Evolutionary conservation across 2,329 filamentous ascomycete species (phyloP).

Genomic region (Fusarium circinatum): DNA sequence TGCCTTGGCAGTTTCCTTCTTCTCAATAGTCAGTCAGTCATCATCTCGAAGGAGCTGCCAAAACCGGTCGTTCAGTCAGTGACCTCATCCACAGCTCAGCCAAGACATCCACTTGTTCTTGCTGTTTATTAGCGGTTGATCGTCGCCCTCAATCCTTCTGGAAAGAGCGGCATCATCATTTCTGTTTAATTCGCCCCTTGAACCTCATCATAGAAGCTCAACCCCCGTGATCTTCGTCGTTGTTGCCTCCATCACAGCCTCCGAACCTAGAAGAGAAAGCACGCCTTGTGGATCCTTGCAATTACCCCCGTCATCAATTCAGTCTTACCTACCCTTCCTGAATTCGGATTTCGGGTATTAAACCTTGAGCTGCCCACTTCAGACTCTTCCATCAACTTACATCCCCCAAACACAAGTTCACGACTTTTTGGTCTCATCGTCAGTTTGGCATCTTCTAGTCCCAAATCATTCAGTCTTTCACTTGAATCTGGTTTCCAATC

Average conservation of each 20-base stretch:
- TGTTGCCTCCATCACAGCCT: slow-evolving; percentile 1
- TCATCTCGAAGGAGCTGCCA: background rate
- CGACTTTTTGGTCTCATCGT: background rate
- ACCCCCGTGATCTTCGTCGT: slow-evolving; percentile 1
- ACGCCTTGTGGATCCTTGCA: slow-evolving; percentile 19
- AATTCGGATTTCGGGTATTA: slow-evolving; percentile 20
- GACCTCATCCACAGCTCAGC: slow-evolving; percentile 20
- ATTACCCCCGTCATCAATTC: slow-evolving; percentile 24
- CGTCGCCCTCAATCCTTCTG: slow-evolving; percentile 9
- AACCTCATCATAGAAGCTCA: background rate
- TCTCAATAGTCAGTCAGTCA: background rate
- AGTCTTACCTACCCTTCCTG: background rate
- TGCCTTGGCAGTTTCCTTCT: background rate
- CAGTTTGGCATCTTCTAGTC: background rate
- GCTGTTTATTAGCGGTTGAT: slow-evolving; percentile 22
- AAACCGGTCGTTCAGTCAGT: slow-evolving; percentile 15
- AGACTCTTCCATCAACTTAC: slow-evolving; percentile 1
- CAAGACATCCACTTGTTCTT: slow-evolving; percentile 10
- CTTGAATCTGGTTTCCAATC: background rate
- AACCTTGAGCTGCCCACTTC: slow-evolving; percentile 28
- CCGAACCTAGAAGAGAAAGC: background rate
- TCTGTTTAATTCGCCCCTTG: slow-evolving; percentile 5
- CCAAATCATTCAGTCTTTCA: background rate
- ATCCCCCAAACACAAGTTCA: slow-evolving; percentile 1
- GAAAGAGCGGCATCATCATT: slow-evolving; percentile 21